phyloP scores from a whole-genome alignment of 805 yeast genomes.

The Ogataea dorogensis region DNA sequence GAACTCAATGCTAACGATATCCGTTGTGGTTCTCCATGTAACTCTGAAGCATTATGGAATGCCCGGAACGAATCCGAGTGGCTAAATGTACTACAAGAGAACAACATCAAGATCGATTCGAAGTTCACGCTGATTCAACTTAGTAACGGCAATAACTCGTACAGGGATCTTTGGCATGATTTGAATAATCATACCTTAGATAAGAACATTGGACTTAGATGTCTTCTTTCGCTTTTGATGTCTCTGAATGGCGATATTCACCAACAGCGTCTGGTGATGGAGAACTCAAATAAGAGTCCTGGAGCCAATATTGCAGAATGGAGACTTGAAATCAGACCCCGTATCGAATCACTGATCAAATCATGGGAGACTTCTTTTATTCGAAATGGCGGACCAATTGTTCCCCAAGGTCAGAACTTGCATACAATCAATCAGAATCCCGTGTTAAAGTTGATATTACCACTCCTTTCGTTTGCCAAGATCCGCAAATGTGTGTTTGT shows the following conservation, averaged over 20 bases:
- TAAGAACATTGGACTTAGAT: slow-evolving; percentile 44
- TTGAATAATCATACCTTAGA: slow-evolving; percentile 41
- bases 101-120: slow-evolving; percentile 46
- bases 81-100: slow-evolving; percentile 39
- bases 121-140: slow-evolving; percentile 54
- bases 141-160: slow-evolving; percentile 50
- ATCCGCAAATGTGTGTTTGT: slow-evolving; percentile 61
- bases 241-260: slow-evolving; percentile 68
- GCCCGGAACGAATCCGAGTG: slow-evolving; percentile 51
- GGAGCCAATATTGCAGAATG: slow-evolving; percentile 56
- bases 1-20: slow-evolving; percentile 44
- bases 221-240: slow-evolving; percentile 55
- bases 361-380: slow-evolving; percentile 68
- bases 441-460: slow-evolving; percentile 62
- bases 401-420: slow-evolving; percentile 49
- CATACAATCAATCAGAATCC: slow-evolving; percentile 51
- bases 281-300: slow-evolving; percentile 26
- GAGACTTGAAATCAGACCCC: slow-evolving; percentile 63
- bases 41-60: slow-evolving; percentile 58
- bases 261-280: slow-evolving; percentile 43
- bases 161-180: slow-evolving; percentile 54
- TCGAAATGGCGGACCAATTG: slow-evolving; percentile 60
- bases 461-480: slow-evolving; percentile 64
- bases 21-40: slow-evolving; percentile 65
- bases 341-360: slow-evolving; percentile 53